Base-by-base conservation (phyloP, 1,284 basidiomycete species). In the Moesziomyces globuligerus region DNA sequence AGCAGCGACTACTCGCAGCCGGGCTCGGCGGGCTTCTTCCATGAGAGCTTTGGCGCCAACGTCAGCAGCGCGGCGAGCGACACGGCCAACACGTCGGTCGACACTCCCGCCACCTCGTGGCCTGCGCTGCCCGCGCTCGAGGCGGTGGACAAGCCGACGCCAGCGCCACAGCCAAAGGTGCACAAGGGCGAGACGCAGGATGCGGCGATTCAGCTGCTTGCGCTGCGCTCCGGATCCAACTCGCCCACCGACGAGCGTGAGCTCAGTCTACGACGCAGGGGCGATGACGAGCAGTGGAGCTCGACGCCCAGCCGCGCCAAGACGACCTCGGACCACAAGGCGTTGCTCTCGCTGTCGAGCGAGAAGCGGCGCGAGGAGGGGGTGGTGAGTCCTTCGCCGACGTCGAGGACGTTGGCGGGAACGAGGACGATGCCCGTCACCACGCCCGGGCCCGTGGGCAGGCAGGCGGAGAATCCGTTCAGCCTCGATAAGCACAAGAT, bases 401-500 rank as follows among this genome's bases (percentile, higher is more conserved):
- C 53, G 11, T 57, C 69, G 17, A 48, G 58, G 34, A 45, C 68
- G 17, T 45, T 71, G 34, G 50, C 64, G 4, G 52, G 58, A 17
- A 41, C 56, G 21, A 46, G 66, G 7, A 51, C 40, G 3, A 51
- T 72, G 48, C 56, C 59, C 7, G 50, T 66, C 7, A 44, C 65
- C 18, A 69, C 70, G 7, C 64, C 64, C 9, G 59, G 59, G 15
- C 60, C 65, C 37, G 28, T 34, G 3, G 34, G 20, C 20, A 50
- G 65, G 5, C n/a, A 37, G 5, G 53, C 32, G 10, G 51, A 60
- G 45, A 78, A 78, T 49, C 76, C 76, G 3, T 78, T 78, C 53
- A 76, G 70, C 37, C 64, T 78, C 21, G 74, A 78, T 47, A 64
- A 72, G 44, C 76, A 78, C 64, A 76, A 75, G 58, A 73, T 77